These are phyloP conservation scores for Carex littledalei DNA, from an alignment of 176 grass and related monocot species.

Conservation along the genomic window DNA sequence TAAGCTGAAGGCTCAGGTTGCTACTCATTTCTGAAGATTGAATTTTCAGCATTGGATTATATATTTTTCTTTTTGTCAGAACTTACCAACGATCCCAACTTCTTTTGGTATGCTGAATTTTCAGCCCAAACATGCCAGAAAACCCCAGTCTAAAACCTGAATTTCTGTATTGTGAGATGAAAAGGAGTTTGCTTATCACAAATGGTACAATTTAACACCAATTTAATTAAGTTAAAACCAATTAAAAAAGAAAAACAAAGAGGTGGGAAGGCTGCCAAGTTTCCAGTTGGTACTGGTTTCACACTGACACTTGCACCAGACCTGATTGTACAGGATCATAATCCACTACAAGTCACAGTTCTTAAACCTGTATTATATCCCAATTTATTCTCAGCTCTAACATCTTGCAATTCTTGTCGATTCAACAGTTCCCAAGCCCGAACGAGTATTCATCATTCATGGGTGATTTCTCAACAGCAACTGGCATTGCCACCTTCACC, in stretches of 20 bases:
- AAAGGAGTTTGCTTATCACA: neutral
- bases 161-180: neutral
- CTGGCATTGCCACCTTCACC: slow-evolving; percentile 91
- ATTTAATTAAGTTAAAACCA: neutral
- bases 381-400: neutral
- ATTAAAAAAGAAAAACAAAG: neutral
- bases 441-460: slow-evolving; percentile 99
- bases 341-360: neutral
- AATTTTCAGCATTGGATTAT: neutral
- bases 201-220: neutral
- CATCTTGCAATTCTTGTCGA: neutral
- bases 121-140: neutral
- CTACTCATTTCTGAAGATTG: neutral
- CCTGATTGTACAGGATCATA: slow-evolving; percentile 8
- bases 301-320: neutral
- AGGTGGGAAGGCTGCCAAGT: neutral
- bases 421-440: slow-evolving; percentile 81
- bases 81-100: neutral
- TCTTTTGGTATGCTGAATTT: neutral
- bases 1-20: slow-evolving; percentile 93
- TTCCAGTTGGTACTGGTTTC: neutral
- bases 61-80: neutral
- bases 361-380: neutral
- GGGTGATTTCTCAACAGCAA: slow-evolving; percentile 98
- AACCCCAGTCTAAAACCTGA: neutral